Evolutionary conservation across 768 basidiomycete species (phyloP), one percentile per base, ranked within the genome.

Genomic region (Suillus plorans): DNA sequence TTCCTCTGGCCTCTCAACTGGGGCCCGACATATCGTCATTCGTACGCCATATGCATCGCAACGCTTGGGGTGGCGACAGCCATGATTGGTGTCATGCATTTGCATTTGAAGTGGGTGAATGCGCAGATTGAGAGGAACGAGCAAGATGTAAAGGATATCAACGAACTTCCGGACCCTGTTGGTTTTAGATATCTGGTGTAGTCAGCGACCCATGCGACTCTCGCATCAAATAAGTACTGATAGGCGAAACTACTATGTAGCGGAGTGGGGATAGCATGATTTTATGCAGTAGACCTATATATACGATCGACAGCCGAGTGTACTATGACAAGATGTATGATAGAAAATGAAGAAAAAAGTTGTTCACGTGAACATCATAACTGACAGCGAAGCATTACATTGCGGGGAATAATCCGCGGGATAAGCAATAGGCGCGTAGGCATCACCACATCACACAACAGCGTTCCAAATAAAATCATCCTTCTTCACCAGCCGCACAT

Each of bases 11-110:
- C 88, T 8, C 73, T 73, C 45, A 68, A 72, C 4, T 92, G 89
- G 89, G 89, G 87, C 2, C 89, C 87, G 4, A 80, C 82, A 4
- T 93, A 93, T 73, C 75, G 75, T 20, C 79, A 83, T 50, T 89
- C 89, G 2, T 94, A 88, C 73, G 83, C 80, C 9, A 89, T 95
- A 63, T 90, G 88, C 75, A 86, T 88, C 36, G 78, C 84, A 57
- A 82, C 83, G 64, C 85, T 80, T 64, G 82, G 81, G 6, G 63
- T 82, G 36, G 74, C 80, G 2, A 84, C 86, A 31, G 69, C 82
- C 42, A 79, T 87, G 75, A 81, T 81, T 67, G 76, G 80, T 64
- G 63, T 74, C 16, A 82, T 86, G 71, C 74, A 82, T 59, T 65
- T 70, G 34, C 75, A 84, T 63, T 75, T 86, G 45, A 70, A 69